Percentiles rank a stretch among this genome's conserved stretches.
Conservation (phyloP, 306 rosid species). For the Boehmeria nivea region DNA sequence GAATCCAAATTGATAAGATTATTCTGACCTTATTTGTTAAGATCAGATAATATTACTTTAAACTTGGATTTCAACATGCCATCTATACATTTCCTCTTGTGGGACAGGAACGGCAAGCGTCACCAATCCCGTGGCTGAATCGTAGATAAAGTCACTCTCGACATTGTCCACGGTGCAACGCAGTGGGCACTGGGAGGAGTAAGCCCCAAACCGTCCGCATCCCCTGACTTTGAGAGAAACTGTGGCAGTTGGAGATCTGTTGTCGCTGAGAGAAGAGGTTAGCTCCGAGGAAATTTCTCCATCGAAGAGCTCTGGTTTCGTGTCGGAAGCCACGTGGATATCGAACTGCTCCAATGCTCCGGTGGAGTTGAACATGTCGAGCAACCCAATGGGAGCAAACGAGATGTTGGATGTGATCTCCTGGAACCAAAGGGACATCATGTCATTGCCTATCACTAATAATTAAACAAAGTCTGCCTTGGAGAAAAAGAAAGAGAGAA, state of each 20-base stretch:
- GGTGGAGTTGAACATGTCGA: slow-evolving; percentile 76
- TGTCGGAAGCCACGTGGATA: slow-evolving; percentile 27
- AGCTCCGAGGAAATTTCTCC: slow-evolving; percentile 42
- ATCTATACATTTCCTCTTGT: slow-evolving; percentile 51
- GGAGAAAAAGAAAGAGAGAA: neutral
- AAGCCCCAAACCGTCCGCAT: slow-evolving; percentile 68
- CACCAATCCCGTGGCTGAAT: slow-evolving; percentile 49
- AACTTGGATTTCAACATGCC: slow-evolving; percentile 62
- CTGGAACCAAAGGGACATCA: slow-evolving; percentile 26
- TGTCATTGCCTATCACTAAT: neutral
- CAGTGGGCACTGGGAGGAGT: slow-evolving; percentile 58
- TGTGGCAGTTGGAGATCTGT: slow-evolving; percentile 38
- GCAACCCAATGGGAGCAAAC: slow-evolving; percentile 77
- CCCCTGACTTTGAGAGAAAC: slow-evolving; percentile 56
- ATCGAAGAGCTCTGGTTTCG: slow-evolving; percentile 35
- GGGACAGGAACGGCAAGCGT: slow-evolving; percentile 53
- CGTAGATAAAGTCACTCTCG: slow-evolving; percentile 40
- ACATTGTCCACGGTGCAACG: slow-evolving; percentile 42
- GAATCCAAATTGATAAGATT: too few species aligned
- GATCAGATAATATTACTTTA: slow-evolving; percentile 13
- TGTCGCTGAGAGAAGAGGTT: slow-evolving; percentile 29
- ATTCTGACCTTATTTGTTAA: neutral
- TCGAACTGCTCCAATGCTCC: slow-evolving; percentile 69
- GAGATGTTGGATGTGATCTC: slow-evolving; percentile 48
- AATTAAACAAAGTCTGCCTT: too few species aligned